Conservation (phyloP, 176 grass and related monocot species). For the Microstegium vimineum region DNA sequence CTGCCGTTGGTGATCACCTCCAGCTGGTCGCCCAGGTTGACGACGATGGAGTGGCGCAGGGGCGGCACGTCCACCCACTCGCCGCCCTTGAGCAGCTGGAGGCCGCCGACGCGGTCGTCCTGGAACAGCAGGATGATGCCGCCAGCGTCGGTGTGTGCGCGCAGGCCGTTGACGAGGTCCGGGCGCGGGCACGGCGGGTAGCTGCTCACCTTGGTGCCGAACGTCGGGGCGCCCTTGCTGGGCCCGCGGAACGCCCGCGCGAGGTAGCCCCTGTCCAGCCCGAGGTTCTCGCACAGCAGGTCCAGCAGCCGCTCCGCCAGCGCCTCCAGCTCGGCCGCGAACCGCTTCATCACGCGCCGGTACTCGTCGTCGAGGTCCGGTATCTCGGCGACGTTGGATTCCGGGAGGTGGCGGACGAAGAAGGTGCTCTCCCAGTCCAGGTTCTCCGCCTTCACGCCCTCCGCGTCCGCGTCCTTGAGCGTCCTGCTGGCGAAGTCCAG, state of each 20-base stretch:
- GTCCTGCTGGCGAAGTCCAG: constrained; percentile 66
- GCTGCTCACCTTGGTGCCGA: constrained; percentile 86
- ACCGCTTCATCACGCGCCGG: constrained; percentile 56
- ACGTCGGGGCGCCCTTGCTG: constrained; percentile 35
- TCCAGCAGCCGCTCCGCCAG: constrained; percentile 62
- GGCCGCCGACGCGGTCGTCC: constrained; percentile 59
- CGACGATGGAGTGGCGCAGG: constrained; percentile 56
- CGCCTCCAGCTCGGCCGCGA: constrained; percentile 59
- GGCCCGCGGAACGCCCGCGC: constrained; percentile 49
- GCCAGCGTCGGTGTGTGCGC: constrained; percentile 81
- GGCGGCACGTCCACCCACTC: constrained; percentile 76
- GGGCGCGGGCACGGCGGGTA: constrained; percentile 85
- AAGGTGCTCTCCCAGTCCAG: constrained; percentile 81
- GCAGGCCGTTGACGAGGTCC: constrained; percentile 74
- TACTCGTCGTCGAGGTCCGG: constrained; percentile 47
- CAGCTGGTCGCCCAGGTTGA: constrained; percentile 92
- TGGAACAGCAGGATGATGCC: constrained; percentile 94
- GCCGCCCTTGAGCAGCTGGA: constrained; percentile 78
- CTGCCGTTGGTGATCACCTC: constrained; percentile 93
- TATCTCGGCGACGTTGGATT: constrained; percentile 45
- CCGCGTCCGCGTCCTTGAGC: constrained; percentile 9
- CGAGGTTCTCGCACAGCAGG: constrained; percentile 69
- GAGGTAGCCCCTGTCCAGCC: constrained; percentile 53
- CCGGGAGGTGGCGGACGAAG: constrained; percentile 82
- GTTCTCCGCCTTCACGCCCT: constrained; percentile 23